A percentile compares a stretch with the other conserved stretches of the same genome.
These are phyloP conservation scores for Adansonia grandidieri DNA, from an alignment of 441 rosid species.

Conservation along the genomic window DNA sequence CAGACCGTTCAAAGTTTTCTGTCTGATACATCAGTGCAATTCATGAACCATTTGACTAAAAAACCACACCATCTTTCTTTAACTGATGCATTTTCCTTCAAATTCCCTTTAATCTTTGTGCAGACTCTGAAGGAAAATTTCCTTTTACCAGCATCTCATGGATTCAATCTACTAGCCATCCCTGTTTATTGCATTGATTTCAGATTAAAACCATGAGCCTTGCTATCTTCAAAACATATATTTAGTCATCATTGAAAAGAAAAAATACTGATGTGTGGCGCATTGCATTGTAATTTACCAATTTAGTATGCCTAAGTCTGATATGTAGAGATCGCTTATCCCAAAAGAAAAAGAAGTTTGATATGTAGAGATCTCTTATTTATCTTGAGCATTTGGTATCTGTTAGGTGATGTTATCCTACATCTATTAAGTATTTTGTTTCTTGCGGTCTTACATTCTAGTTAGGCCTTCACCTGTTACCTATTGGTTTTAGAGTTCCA, in stretches of 20 bases:
- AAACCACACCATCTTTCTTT: neutral
- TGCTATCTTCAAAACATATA: neutral
- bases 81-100: neutral
- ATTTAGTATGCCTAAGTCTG: neutral
- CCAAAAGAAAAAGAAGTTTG: too few relatives aligned
- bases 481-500: too few relatives aligned
- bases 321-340: neutral
- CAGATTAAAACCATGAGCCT: neutral
- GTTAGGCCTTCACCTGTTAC: too few relatives aligned
- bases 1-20: neutral
- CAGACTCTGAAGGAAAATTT: neutral
- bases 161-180: neutral
- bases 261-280: neutral
- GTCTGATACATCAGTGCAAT: neutral
- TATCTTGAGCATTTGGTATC: neutral
- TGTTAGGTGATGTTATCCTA: too few relatives aligned
- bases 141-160: neutral
- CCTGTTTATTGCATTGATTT: neutral
- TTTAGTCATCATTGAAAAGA: neutral
- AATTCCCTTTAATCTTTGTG: neutral
- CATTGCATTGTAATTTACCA: neutral
- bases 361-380: neutral
- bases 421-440: too few relatives aligned
- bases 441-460: too few relatives aligned
- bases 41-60: neutral